Base-by-base conservation (phyloP, 768 basidiomycete species). In the Trametes gibbosa region DNA sequence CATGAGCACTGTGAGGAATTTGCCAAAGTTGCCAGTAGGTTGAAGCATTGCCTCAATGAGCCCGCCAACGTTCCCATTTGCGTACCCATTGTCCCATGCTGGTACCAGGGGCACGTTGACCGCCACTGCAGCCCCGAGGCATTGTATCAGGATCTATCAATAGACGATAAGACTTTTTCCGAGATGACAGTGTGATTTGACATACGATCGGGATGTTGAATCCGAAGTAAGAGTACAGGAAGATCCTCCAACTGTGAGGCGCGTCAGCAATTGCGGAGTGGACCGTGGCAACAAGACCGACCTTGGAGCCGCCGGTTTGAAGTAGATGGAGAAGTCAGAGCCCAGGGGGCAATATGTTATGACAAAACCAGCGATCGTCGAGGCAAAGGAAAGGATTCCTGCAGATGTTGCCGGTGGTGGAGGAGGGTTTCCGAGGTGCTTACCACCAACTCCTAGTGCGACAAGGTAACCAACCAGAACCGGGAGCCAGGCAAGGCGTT, bases 281-380 rank as follows among this genome's bases (percentile, higher is more conserved):
- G 24, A 9, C 29, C n/a, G 5, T 5, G 50, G 42, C 3, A 29
- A 12, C 14, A 17, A n/a, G 23, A 21, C 1, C 19, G 59, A 85
- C 87, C 83, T 82, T 0, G 87, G 77, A 5, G 83, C 84, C 9
- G 77, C 73, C 0, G 84, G 79, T 10, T 75, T 73, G 69, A 82
- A 86, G 70, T 92, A 92, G 52, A 77, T 84, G 6, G 89, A 86
- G 67, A 89, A 92, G 65, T 94, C 92, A 6, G 87, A 85, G 17
- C 82, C 80, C 59, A 90, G 68, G 0, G 80, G 70, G 1, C 82
- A 77, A 63, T 76, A 92, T 0, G 85, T 84, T 59, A 92, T 77
- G 1, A 84, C 79, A 62, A 89, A 92, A 0, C 90, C 92, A 1
- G 88, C 87, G 17, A 92, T 70, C 1, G 84, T 84, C 4, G 85